These are phyloP conservation scores for Paraphoma chrysanthemicola DNA, from an alignment of 2,329 filamentous ascomycete species.

Conservation along the genomic window DNA sequence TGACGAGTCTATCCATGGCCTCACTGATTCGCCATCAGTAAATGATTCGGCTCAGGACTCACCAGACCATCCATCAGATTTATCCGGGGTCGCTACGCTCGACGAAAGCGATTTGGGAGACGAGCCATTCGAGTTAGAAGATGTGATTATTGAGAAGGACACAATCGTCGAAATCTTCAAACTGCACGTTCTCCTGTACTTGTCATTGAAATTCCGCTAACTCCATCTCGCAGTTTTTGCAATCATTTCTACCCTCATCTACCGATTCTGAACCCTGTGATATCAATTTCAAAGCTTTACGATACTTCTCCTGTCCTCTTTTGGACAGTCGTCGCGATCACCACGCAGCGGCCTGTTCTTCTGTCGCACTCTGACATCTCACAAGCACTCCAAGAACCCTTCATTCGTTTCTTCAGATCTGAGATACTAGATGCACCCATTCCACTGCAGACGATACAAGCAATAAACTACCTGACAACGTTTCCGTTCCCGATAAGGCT, in stretches of 20 bases:
- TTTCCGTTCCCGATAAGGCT: constrained; percentile 21
- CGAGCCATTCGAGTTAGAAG: constrained; percentile 20
- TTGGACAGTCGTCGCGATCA: constrained; percentile 28
- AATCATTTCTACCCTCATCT: constrained; percentile 27
- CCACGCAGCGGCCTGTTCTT: constrained; percentile 10
- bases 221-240: constrained; percentile 15
- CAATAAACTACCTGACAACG: constrained; percentile 21
- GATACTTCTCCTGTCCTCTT: constrained; percentile 26
- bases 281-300: constrained; percentile 21
- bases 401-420: constrained; percentile 9
- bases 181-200: constrained; percentile 12
- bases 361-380: constrained; percentile 10
- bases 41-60: constrained; percentile 13
- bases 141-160: constrained; percentile 15
- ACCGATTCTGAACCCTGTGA: constrained; percentile 20
- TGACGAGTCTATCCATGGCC: constrained; percentile 8
- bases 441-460: constrained; percentile 27
- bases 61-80: constrained; percentile 12
- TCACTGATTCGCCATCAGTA: constrained; percentile 20
- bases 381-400: constrained; percentile 12
- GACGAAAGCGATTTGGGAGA: constrained; percentile 11
- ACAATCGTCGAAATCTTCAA: constrained; percentile 22
- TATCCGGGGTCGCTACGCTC: constrained; percentile 11
- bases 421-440: constrained; percentile 23
- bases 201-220: not conserved